Conservation (phyloP, 768 basidiomycete species). For the Russula emetica region DNA sequence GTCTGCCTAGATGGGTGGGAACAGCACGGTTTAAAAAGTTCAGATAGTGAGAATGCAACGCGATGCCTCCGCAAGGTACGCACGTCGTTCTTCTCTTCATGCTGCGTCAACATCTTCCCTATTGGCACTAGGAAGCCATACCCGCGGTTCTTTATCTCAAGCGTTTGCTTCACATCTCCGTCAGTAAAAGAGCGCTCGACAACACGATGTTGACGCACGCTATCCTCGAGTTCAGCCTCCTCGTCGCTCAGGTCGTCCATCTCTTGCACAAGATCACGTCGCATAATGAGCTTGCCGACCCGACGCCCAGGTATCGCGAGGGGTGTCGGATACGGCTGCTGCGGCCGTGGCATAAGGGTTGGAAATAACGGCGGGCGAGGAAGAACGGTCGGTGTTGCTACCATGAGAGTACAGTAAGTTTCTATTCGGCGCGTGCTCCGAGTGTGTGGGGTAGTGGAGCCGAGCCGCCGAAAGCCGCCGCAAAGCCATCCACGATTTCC, state of each 20-base stretch:
- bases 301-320: conserved; percentile 46
- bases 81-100: conserved; percentile 84
- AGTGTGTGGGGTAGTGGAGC: background rate
- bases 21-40: background rate
- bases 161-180: conserved; percentile 42
- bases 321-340: conserved; percentile 62
- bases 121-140: conserved; percentile 67
- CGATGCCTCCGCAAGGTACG: conserved; percentile 19
- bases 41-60: too few relatives aligned
- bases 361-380: conserved; percentile 62
- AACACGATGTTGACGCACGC: conserved; percentile 41
- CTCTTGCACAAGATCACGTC: conserved; percentile 67
- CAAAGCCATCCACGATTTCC: background rate
- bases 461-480: background rate
- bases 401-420: conserved; percentile 35
- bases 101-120: conserved; percentile 65
- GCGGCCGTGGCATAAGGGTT: conserved; percentile 58
- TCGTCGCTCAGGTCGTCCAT: conserved; percentile 84
- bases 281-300: conserved; percentile 55
- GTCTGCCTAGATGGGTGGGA: conserved; percentile 34
- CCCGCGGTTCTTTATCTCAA: conserved; percentile 60
- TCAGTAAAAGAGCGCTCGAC: background rate
- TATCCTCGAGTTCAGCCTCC: conserved; percentile 74
- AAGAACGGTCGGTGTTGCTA: conserved; percentile 68
- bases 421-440: background rate